Conservation (phyloP, 805 yeast species). For the Wickerhamiella azyma region DNA sequence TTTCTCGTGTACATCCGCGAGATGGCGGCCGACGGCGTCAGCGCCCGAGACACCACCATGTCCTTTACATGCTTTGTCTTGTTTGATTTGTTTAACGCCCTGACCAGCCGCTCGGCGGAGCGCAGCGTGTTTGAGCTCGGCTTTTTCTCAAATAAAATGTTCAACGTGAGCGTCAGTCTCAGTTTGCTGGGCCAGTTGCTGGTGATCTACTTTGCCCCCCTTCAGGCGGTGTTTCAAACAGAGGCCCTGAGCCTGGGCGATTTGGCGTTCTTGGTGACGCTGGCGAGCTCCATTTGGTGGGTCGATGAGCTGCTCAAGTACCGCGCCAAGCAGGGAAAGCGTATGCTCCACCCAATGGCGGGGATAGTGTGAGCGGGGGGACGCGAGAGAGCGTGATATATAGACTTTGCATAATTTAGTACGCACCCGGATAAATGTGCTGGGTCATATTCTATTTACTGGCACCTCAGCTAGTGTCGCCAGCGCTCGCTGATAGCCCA, state of each 20-base stretch:
- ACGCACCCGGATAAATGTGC: no score
- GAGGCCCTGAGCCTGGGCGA: slow-evolving; percentile 72
- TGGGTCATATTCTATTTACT: no score
- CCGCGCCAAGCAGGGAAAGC: slow-evolving; percentile 5
- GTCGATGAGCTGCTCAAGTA: slow-evolving; percentile 74
- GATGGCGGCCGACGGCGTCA: slow-evolving; percentile 66
- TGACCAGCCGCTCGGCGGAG: slow-evolving; percentile 78
- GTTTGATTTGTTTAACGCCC: slow-evolving; percentile 93
- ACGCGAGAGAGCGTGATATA: no score
- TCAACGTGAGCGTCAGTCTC: slow-evolving; percentile 81
- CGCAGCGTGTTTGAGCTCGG: slow-evolving; percentile 80
- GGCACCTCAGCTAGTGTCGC: no score
- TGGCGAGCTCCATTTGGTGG: slow-evolving; percentile 72
- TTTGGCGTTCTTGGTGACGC: slow-evolving; percentile 41
- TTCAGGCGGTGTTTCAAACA: slow-evolving; percentile 87
- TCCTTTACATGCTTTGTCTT: slow-evolving; percentile 94
- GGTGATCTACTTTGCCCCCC: slow-evolving; percentile 86
- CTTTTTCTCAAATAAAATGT: slow-evolving; percentile 65
- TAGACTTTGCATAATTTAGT: no score
- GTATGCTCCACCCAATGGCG: background rate
- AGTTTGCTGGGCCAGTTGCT: slow-evolving; percentile 82
- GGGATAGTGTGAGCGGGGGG: background rate
- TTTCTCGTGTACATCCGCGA: slow-evolving; percentile 73
- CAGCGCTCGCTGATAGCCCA: no score
- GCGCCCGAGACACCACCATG: slow-evolving; percentile 97